Evolutionary conservation across 345 rosid species (phyloP).

Genomic region (Ailanthus altissimus): DNA sequence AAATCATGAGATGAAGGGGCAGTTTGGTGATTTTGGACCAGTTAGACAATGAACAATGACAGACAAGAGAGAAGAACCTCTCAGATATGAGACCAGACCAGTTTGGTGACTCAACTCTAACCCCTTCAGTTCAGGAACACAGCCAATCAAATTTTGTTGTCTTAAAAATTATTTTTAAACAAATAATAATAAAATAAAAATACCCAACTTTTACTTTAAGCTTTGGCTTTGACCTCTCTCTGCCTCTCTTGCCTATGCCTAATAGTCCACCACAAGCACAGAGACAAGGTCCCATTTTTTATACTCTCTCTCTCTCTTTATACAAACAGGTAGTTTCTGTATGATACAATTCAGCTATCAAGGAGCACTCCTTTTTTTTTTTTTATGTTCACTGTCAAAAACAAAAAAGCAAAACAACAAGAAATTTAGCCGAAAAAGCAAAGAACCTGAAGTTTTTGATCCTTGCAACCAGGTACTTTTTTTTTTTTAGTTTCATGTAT

Average conservation of each 20-base stretch:
- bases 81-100: not conserved
- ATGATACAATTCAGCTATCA: constrained; percentile 3
- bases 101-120: not conserved
- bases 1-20: not conserved
- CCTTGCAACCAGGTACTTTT: constrained; percentile 37
- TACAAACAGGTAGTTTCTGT: constrained; percentile 7
- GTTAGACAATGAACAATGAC: not conserved
- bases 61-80: not conserved
- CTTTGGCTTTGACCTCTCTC: constrained; percentile 40
- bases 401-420: no score
- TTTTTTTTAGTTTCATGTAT: constrained; percentile 12
- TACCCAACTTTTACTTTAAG: constrained; percentile 23
- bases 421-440: not conserved
- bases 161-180: constrained; percentile 10
- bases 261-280: constrained; percentile 27
- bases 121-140: constrained; percentile 2
- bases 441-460: constrained; percentile 19
- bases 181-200: constrained; percentile 4
- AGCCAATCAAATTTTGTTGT: constrained; percentile 21
- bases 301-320: constrained; percentile 16
- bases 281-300: constrained; percentile 25
- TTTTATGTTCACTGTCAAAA: constrained; percentile 23
- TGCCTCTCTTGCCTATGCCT: constrained; percentile 24
- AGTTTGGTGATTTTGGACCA: not conserved
- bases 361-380: constrained; percentile 20